Percentiles rank a stretch among this genome's conserved stretches.
Evolutionary conservation across 345 rosid genomes (phyloP).

Genomic region (Triadica sebifera): DNA sequence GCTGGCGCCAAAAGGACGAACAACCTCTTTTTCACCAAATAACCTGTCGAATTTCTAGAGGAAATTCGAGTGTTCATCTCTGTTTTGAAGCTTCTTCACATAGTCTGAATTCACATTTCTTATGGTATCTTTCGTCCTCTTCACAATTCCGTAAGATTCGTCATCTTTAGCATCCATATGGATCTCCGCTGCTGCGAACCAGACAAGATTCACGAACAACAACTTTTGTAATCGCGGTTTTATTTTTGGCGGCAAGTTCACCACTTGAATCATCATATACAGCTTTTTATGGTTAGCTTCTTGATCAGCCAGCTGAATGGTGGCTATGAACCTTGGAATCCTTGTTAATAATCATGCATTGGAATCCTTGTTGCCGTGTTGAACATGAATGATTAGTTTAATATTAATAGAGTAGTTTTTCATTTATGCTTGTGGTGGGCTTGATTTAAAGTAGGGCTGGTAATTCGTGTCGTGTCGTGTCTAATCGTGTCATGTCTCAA

Average conservation of each 20-base stretch:
- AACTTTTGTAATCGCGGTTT: not conserved
- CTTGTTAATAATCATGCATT: no score
- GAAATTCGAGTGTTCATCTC: not conserved
- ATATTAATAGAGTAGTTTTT: no score
- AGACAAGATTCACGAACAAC: not conserved
- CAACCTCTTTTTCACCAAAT: not conserved
- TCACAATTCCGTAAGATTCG: not conserved
- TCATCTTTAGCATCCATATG: not conserved
- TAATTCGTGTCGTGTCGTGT: no score
- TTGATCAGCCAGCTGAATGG: not conserved
- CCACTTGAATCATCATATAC: constrained; percentile 7
- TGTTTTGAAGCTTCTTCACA: not conserved
- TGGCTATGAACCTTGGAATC: not conserved
- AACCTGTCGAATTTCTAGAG: not conserved
- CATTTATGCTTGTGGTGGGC: no score
- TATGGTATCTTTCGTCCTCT: not conserved
- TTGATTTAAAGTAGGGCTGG: no score
- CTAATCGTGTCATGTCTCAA: no score
- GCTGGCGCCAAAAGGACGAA: not conserved
- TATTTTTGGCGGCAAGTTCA: constrained; percentile 21
- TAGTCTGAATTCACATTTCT: not conserved
- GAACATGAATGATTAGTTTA: no score
- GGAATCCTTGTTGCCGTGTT: no score
- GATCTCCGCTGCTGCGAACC: not conserved
- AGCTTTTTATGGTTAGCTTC: not conserved